A percentile compares a stretch with the other conserved stretches of the same genome.
Conservation (phyloP, 2,329 filamentous ascomycete species). For the Exophiala calicioides region DNA sequence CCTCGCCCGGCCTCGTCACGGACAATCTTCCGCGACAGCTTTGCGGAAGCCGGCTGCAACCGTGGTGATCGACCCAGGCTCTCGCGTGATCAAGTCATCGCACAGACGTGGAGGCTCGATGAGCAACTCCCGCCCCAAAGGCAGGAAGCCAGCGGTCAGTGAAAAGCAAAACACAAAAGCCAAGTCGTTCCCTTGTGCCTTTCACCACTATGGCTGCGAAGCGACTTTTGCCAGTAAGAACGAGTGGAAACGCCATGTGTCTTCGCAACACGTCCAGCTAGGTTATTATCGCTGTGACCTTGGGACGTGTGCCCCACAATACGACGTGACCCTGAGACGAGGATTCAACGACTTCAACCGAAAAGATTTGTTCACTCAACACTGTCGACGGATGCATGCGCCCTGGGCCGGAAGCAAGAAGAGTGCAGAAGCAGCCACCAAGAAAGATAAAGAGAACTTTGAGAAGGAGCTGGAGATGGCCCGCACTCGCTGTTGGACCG, state of each 20-base stretch:
- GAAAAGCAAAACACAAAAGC: conserved; percentile 5
- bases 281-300: conserved; percentile 75
- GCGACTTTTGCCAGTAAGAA: conserved; percentile 79
- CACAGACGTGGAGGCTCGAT: neutral
- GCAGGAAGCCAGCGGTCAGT: conserved; percentile 16
- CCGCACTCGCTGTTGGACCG: conserved; percentile 60
- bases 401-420: conserved; percentile 14
- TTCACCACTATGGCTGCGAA: conserved; percentile 73
- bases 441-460: conserved; percentile 39
- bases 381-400: conserved; percentile 79
- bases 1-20: too few species aligned
- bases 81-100: conserved; percentile 18
- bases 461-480: conserved; percentile 59
- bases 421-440: conserved; percentile 48
- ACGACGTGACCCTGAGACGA: conserved; percentile 20
- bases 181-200: conserved; percentile 70
- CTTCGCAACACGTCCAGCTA: conserved; percentile 74
- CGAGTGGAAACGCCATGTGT: conserved; percentile 91
- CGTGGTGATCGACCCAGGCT: conserved; percentile 5
- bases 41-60: conserved; percentile 3
- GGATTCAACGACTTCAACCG: conserved; percentile 73
- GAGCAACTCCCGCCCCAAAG: conserved; percentile 9
- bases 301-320: conserved; percentile 54
- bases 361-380: conserved; percentile 88
- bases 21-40: conserved; percentile 7